Evolutionary conservation across 148 eudicot species (phyloP).

Genomic region (Nepenthes mirabilis): DNA sequence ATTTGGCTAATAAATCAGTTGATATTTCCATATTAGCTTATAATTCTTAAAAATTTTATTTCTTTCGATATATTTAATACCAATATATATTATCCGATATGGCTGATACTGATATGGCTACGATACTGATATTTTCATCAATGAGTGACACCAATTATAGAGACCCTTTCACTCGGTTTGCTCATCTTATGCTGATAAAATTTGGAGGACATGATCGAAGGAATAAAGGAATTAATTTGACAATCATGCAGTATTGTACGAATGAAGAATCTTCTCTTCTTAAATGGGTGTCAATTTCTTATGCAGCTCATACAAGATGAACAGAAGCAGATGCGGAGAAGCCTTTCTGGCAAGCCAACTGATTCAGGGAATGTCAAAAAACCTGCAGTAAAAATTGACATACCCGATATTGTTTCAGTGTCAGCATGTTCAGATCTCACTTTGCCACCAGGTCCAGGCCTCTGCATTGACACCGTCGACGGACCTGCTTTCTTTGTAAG

Average conservation of each 20-base stretch:
- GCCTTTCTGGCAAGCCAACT: conserved; percentile 49
- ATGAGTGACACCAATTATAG: no score
- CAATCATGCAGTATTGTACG: background rate
- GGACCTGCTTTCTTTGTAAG: conserved; percentile 81
- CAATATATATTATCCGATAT: no score
- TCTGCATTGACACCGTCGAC: conserved; percentile 59
- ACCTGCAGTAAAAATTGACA: conserved; percentile 42
- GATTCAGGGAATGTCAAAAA: conserved; percentile 25
- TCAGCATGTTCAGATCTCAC: conserved; percentile 89
- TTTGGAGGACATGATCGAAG: no score
- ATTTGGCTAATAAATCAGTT: no score
- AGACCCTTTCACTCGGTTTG: no score
- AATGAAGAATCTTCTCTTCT: background rate
- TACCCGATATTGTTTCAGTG: conserved; percentile 64
- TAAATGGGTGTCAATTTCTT: conserved; percentile 2
- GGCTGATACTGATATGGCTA: no score
- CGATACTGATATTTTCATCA: no score
- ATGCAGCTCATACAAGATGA: conserved; percentile 54
- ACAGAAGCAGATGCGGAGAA: conserved; percentile 27
- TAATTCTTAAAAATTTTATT: no score
- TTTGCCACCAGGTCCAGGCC: conserved; percentile 87
- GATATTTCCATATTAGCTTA: no score
- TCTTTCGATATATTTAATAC: no score
- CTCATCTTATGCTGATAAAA: no score
- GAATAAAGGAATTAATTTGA: background rate